A percentile compares a stretch with the other conserved stretches of the same genome.
Conservation (phyloP, 192 early-diverging fungal species). For the Backusella tarrabulga region DNA sequence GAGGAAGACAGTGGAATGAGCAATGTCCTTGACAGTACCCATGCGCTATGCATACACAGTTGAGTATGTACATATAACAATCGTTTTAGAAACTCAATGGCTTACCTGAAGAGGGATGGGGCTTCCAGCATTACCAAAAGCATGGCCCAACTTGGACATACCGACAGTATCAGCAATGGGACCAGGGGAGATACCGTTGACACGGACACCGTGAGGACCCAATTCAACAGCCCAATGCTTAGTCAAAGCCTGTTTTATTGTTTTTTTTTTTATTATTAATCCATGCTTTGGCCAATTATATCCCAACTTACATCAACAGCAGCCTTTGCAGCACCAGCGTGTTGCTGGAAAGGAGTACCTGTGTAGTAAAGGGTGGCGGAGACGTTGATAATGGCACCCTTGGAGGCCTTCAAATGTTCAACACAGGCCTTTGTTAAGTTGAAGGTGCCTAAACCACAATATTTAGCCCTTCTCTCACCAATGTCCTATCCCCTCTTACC, state of each 20-base stretch:
- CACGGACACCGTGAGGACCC: constrained; percentile 69
- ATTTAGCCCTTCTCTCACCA: neutral
- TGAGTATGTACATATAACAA: neutral
- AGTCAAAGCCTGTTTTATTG: constrained; percentile 55
- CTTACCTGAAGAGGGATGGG: constrained; percentile 28
- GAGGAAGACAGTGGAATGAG: constrained; percentile 67
- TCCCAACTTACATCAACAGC: constrained; percentile 31
- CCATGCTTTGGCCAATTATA: neutral
- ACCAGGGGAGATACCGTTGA: constrained; percentile 10
- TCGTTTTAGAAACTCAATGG: neutral
- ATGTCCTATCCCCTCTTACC: constrained; percentile 13
- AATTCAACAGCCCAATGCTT: constrained; percentile 66
- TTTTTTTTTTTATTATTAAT: constrained; percentile 21
- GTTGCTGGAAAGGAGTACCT: constrained; percentile 44
- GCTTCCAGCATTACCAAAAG: neutral
- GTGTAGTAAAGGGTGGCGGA: constrained; percentile 66
- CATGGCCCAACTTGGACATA: constrained; percentile 5
- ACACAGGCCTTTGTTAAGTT: constrained; percentile 72
- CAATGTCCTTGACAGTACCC: constrained; percentile 61
- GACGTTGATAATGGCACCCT: constrained; percentile 67
- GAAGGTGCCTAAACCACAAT: constrained; percentile 63
- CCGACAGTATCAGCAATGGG: constrained; percentile 24
- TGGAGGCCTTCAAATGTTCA: constrained; percentile 62
- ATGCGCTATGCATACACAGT: constrained; percentile 24
- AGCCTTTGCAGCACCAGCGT: constrained; percentile 33